Evolutionary conservation across 106 monocot species (phyloP), one percentile per base, ranked within the genome.

Genomic region (Alisma plantagoaquatica): DNA sequence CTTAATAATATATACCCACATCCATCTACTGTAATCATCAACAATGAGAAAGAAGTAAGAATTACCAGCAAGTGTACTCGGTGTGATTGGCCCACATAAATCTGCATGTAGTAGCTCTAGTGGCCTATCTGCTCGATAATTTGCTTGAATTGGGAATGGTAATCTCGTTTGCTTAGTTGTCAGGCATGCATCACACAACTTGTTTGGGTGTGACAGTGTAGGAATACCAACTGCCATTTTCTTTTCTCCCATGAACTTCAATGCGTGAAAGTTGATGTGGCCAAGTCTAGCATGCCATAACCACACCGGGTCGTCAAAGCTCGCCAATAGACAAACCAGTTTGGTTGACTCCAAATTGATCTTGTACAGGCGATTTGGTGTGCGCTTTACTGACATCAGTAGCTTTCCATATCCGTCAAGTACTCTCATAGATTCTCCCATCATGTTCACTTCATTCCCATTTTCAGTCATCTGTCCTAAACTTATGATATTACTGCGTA

Each of bases 11-110:
- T n/a, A n/a, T n/a, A n/a, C n/a, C n/a, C 54, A 54, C 64, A 65
- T 65, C 64, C 53, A 54, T 20, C 46, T 8, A n/a, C 27, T 3
- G 22, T 32, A 61, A 25, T 61, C 48, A 49, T 61, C 61, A 5
- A 48, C 61, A 31, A 61, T 47, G 5, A 61, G 30, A 6, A 61
- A 29, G 30, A 56, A 56, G 12, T 56, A 56, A 19, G n/a, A 15
- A 12, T 35, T 56, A 20, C 56, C 56, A 38, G 17, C 31, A 16
- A 17, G 2, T 22, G 19, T 56, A 35, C 22, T 19, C 3, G 3
- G n/a, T n/a, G n/a, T n/a, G n/a, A n/a, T n/a, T n/a, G n/a, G n/a
- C n/a, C n/a, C n/a, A n/a, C n/a, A n/a, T n/a, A n/a, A n/a, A n/a
- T n/a, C n/a, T n/a, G n/a, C n/a, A n/a, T n/a, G n/a, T n/a, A n/a